Conservation (phyloP, 2,329 filamentous ascomycete species). For the Alternaria sp. region DNA sequence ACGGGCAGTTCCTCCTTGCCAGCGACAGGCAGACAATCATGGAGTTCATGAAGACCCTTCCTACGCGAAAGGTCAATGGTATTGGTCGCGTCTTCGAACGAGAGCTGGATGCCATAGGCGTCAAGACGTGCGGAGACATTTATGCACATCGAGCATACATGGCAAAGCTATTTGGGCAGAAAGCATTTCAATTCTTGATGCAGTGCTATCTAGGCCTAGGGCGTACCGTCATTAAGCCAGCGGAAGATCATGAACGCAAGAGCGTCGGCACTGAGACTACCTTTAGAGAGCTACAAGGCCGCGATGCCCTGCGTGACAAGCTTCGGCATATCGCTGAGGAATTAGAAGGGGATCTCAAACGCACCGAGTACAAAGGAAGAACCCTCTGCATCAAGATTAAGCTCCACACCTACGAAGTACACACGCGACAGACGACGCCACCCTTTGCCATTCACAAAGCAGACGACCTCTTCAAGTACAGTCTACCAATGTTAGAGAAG, state of each 20-base stretch:
- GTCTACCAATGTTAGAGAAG: conserved; percentile 82
- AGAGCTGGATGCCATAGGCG: conserved; percentile 84
- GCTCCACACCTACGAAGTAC: conserved; percentile 89
- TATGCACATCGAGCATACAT: conserved; percentile 77
- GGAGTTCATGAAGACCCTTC: conserved; percentile 81
- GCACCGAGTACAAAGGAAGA: conserved; percentile 84
- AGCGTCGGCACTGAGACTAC: conserved; percentile 94
- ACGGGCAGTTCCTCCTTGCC: conserved; percentile 82
- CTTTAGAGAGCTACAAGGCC: conserved; percentile 79
- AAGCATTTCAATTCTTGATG: conserved; percentile 85
- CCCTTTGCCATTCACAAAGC: conserved; percentile 75
- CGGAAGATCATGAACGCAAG: conserved; percentile 89
- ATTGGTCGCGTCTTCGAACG: conserved; percentile 93
- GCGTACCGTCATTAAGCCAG: conserved; percentile 81
- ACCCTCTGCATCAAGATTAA: conserved; percentile 93
- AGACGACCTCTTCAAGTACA: conserved; percentile 82
- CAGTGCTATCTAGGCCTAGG: conserved; percentile 86
- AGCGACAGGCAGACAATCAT: conserved; percentile 78
- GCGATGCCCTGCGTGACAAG: conserved; percentile 73
- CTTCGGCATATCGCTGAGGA: conserved; percentile 82
- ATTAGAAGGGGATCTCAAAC: conserved; percentile 81
- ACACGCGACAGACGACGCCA: conserved; percentile 79
- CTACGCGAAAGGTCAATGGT: conserved; percentile 91
- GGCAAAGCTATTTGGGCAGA: conserved; percentile 83
- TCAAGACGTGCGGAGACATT: conserved; percentile 89